A percentile compares a stretch with the other conserved stretches of the same genome.
These are phyloP conservation scores for Nakaseomyces glabratus DNA, from an alignment of 1,139 yeast genomes.

Conservation along the genomic window DNA sequence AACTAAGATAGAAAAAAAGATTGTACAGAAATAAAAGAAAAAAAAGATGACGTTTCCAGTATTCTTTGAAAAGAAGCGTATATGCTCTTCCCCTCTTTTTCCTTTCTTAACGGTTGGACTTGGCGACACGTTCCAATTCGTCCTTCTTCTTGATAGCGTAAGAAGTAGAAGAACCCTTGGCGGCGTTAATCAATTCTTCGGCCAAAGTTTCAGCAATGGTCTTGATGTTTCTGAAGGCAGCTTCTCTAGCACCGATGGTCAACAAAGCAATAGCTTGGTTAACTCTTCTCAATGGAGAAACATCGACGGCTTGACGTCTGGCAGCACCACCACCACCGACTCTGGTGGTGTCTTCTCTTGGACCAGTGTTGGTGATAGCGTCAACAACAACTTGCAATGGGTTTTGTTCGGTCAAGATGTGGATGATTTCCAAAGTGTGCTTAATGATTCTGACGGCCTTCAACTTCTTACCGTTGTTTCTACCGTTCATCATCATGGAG, in stretches of 20 bases:
- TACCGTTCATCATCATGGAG: slow-evolving; percentile 99
- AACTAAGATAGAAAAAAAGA: slow-evolving; percentile 11
- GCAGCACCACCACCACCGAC: slow-evolving; percentile 99
- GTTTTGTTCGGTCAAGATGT: slow-evolving; percentile 98
- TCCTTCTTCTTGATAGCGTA: slow-evolving; percentile 99
- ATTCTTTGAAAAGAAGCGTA: slow-evolving; percentile 4
- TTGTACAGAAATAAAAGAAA: slow-evolving; percentile 13
- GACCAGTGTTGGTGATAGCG: slow-evolving; percentile 99
- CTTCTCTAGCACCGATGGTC: slow-evolving; percentile 99
- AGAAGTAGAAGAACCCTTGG: slow-evolving; percentile 99
- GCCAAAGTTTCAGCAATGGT: slow-evolving; percentile 99
- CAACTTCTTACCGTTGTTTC: slow-evolving; percentile 99
- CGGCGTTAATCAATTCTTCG: slow-evolving; percentile 99
- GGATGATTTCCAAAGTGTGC: slow-evolving; percentile 97
- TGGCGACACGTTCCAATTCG: slow-evolving; percentile 99
- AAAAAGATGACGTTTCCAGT: slow-evolving; percentile 5
- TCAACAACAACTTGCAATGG: slow-evolving; percentile 99
- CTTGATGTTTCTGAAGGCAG: slow-evolving; percentile 99
- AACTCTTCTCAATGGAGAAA: slow-evolving; percentile 99
- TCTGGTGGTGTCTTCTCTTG: slow-evolving; percentile 99
- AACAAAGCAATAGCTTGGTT: slow-evolving; percentile 98
- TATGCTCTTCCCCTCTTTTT: slow-evolving; percentile 1
- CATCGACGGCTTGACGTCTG: slow-evolving; percentile 99
- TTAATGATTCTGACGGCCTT: slow-evolving; percentile 99
- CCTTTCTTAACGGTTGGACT: slow-evolving; percentile 90